These are phyloP conservation scores for Penicillium cinerascens DNA, from an alignment of 495 filamentous ascomycete species.

Conservation along the genomic window DNA sequence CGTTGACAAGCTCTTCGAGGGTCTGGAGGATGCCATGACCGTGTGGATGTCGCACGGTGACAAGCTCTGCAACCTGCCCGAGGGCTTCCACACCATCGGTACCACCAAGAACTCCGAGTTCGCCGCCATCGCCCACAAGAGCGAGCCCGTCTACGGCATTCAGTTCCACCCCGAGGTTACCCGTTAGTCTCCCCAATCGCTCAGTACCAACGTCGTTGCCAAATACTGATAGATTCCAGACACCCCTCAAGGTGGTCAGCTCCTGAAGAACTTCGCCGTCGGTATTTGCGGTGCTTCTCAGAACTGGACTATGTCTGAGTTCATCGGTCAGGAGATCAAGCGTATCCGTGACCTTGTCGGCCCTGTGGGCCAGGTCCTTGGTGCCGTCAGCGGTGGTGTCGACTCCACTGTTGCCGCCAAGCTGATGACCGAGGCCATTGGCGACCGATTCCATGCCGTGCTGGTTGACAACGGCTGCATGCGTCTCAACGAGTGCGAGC, in stretches of 20 bases:
- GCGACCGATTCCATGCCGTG: conserved; percentile 83
- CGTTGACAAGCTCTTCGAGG: conserved; percentile 23
- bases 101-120: conserved; percentile 24
- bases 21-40: conserved; percentile 20
- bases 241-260: conserved; percentile 15
- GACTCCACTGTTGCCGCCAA: conserved; percentile 86
- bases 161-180: conserved; percentile 28
- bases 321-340: conserved; percentile 14
- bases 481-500: conserved; percentile 77
- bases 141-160: conserved; percentile 19
- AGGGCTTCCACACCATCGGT: conserved; percentile 18
- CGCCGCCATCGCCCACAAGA: conserved; percentile 20
- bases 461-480: conserved; percentile 87
- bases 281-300: conserved; percentile 20
- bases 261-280: conserved; percentile 23
- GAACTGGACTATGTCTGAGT: conserved; percentile 24
- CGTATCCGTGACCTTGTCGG: conserved; percentile 26
- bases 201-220: background rate
- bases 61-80: conserved; percentile 26
- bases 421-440: conserved; percentile 80
- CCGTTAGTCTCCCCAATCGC: conserved; percentile 7
- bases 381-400: conserved; percentile 71
- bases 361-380: conserved; percentile 13
- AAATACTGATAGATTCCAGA: conserved; percentile 9
- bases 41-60: conserved; percentile 30